Evolutionary conservation across 768 basidiomycete species (phyloP), one percentile per base, ranked within the genome.

Genomic region (Leccinellum rugosiceps): DNA sequence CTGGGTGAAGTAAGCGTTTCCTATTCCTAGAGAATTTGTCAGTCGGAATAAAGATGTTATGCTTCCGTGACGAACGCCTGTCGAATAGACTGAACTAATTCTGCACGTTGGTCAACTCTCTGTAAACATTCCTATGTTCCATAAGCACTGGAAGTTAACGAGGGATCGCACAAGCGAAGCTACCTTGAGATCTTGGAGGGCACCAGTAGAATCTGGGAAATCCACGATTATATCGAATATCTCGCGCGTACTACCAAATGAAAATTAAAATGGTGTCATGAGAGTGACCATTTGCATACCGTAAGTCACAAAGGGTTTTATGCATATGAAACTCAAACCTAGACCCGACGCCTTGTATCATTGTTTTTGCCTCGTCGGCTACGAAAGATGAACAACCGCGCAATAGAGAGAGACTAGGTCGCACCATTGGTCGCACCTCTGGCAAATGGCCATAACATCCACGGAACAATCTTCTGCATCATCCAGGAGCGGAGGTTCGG

Each of bases 161-260:
- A 43, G 19, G 17, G 6, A 38, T 32, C 17, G 15, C 31, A 25
- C 15, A 30, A 38, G 15, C 4, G 48, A 54, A 6, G 21, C 35
- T 49, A 92, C 94, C 75, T 84, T 89, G 19, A 98, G 78, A 73
- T 99, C 97, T 56, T 88, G 81, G 19, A 98, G 74, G 0, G 94
- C 94, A 4, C 87, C 85, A 61, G 77, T 79, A 0, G 95, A 96
- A 58, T 94, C 90, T 0, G 96, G 94, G 64, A 85, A 95, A 65
- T 96, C 92, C 55, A 98, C 86, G 57, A 98, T 96, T 55, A 98
- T 97, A 62, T 96, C 93, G 67, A 97, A 98, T 19, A 98, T 88
- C 70, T 98, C 95, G 50, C 76, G 79, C 57, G 84, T 88, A 32
- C 86, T 87, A 58, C n/a, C 43, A 35, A 3, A 13, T 45, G 26